These are phyloP conservation scores for Macaranga tanarius DNA, from an alignment of 441 rosid genomes.

Conservation along the genomic window DNA sequence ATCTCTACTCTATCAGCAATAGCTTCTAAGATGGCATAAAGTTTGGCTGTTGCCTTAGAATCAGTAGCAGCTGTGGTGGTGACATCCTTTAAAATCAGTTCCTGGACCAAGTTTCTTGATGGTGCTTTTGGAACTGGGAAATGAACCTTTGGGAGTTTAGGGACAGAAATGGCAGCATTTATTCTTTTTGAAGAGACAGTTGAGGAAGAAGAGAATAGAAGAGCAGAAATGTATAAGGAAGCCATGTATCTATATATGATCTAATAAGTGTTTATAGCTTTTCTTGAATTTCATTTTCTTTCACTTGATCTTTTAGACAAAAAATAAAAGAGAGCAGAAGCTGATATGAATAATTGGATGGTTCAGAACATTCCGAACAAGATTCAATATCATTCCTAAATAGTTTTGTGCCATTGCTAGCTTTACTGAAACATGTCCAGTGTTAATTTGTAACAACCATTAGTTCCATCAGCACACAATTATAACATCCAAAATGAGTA, in stretches of 20 bases:
- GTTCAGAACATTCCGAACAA: too few relatives aligned
- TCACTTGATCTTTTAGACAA: too few relatives aligned
- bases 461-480: too few relatives aligned
- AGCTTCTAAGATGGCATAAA: slow-evolving; percentile 46
- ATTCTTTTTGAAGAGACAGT: too few relatives aligned
- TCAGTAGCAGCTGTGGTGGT: not conserved
- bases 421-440: not conserved
- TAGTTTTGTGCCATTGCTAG: not conserved
- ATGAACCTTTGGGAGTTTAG: slow-evolving; percentile 33
- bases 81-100: slow-evolving; percentile 12
- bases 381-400: not conserved
- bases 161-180: slow-evolving; percentile 41
- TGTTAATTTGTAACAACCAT: not conserved
- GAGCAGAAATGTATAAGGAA: too few relatives aligned
- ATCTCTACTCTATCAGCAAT: slow-evolving; percentile 55
- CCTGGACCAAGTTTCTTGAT: slow-evolving; percentile 18
- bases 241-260: too few relatives aligned
- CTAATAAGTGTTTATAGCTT: too few relatives aligned
- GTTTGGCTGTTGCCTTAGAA: slow-evolving; percentile 18
- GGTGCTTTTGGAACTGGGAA: slow-evolving; percentile 26
- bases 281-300: too few relatives aligned
- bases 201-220: too few relatives aligned
- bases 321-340: too few relatives aligned
- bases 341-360: too few relatives aligned
- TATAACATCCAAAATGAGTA: too few relatives aligned